Base-by-base conservation (phyloP, 768 basidiomycete genomes). In the Imleria badia region DNA sequence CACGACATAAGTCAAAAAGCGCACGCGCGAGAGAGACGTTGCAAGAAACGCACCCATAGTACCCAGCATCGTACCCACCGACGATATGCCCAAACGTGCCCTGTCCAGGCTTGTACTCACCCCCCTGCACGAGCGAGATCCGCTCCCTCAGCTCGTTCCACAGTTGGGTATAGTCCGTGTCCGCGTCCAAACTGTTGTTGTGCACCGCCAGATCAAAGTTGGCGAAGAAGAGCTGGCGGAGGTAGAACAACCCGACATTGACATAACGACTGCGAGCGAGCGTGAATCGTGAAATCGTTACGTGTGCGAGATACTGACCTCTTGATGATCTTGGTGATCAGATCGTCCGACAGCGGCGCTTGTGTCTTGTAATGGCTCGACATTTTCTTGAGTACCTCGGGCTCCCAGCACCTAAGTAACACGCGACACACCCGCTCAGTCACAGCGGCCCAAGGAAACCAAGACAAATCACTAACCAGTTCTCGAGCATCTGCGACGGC, bases 401-500 rank as follows among this genome's bases (percentile, higher is more conserved):
- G 86, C 65, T 92, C 89, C 87, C 89, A 93, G 63, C 90, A 92
- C 83, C 83, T 82, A 22, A 20, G 14, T n/a, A n/a, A n/a, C n/a
- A 38, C 15, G 34, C 22, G 30, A 40, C 8, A n/a, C 17, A 6
- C 17, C 6, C n/a, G 10, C 5, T 65, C 35, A 51, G 30, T 46
- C 52, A 39, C 31, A 3, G 15, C 29, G 15, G n/a, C 22, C 31
- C n/a, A 12, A 7, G 15, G 15, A 47, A 34, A 39, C 39, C 10
- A n/a, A 31, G 6, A 19, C 14, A 17, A 3, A 22, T 3, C 15
- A 60, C 72, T 17, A 43, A 85, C 92, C 92, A 94, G 64, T 94
- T 91, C 72, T 95, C 93, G 56, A 94, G 75, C 92, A 94, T 94
- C 73, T 95, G 91, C 17, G 87, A 89, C 0, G 92, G 93, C 3